Evolutionary conservation across 164 flowering plant genomes (phyloP).

Genomic region (Liquidambar formosana): DNA sequence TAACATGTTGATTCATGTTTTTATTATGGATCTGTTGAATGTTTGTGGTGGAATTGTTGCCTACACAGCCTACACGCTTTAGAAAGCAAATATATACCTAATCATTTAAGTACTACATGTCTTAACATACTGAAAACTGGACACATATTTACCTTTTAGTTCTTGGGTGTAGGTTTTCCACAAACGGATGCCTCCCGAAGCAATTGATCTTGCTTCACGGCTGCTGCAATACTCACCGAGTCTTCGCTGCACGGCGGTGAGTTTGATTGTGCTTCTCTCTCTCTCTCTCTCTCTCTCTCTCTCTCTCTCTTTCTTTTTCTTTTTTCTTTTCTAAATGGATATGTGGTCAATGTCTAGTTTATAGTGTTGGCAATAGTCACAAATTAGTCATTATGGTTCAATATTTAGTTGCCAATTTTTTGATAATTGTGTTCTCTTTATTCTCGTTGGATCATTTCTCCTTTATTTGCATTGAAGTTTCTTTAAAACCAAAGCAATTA

Average conservation of each 20-base stretch:
- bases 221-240: slow-evolving; percentile 70
- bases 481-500: not conserved
- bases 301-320: too few species aligned
- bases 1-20: not conserved
- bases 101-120: not conserved
- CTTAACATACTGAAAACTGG: not conserved
- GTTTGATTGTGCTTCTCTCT: slow-evolving; percentile 21
- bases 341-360: not conserved
- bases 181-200: slow-evolving; percentile 73
- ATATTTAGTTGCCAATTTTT: not conserved
- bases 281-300: too few species aligned
- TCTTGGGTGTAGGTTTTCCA: slow-evolving; percentile 45
- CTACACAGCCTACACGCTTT: not conserved
- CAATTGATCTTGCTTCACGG: slow-evolving; percentile 67
- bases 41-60: not conserved
- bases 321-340: not conserved
- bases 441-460: not conserved
- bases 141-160: not conserved
- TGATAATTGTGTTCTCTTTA: not conserved
- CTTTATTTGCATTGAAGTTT: not conserved
- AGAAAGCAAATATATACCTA: not conserved
- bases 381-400: not conserved
- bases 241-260: slow-evolving; percentile 70
- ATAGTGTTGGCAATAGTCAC: not conserved
- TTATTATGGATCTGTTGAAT: not conserved